A percentile compares a stretch with the other conserved stretches of the same genome.
These are phyloP conservation scores for Boletus reticuloceps DNA, from an alignment of 768 basidiomycete genomes.

Conservation along the genomic window DNA sequence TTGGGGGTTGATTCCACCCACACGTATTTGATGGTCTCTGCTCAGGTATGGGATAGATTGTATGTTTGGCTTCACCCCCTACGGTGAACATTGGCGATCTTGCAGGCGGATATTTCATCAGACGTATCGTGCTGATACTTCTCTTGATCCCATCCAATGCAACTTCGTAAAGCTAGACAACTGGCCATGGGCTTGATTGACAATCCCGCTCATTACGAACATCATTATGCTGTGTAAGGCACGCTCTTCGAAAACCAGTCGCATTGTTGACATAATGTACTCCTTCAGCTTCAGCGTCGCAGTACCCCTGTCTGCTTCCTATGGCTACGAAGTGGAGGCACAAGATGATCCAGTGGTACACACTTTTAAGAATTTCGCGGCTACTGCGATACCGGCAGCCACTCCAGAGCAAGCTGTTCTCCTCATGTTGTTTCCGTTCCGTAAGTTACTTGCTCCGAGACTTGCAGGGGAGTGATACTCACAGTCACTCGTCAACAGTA, in stretches of 20 bases:
- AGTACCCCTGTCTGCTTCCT: not conserved
- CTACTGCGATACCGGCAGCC: not conserved
- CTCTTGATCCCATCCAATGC: not conserved
- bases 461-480: too few relatives aligned
- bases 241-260: not conserved
- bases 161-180: not conserved
- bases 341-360: not conserved
- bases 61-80: constrained; percentile 2
- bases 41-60: constrained; percentile 10
- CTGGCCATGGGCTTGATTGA: not conserved
- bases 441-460: not conserved
- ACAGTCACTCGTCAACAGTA: constrained; percentile 6
- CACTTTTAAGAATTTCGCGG: not conserved
- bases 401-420: not conserved
- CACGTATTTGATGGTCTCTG: not conserved
- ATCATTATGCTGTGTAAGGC: not conserved
- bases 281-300: not conserved
- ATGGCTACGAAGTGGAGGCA: not conserved
- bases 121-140: not conserved
- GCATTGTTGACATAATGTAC: not conserved
- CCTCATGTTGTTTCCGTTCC: constrained; percentile 2
- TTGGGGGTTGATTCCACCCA: too few relatives aligned
- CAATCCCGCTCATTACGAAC: not conserved
- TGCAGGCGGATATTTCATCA: constrained; percentile 5
- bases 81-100: constrained; percentile 5